These are phyloP conservation scores for Phaffia rhodozyma DNA, from an alignment of 1,284 basidiomycete species.

Conservation along the genomic window DNA sequence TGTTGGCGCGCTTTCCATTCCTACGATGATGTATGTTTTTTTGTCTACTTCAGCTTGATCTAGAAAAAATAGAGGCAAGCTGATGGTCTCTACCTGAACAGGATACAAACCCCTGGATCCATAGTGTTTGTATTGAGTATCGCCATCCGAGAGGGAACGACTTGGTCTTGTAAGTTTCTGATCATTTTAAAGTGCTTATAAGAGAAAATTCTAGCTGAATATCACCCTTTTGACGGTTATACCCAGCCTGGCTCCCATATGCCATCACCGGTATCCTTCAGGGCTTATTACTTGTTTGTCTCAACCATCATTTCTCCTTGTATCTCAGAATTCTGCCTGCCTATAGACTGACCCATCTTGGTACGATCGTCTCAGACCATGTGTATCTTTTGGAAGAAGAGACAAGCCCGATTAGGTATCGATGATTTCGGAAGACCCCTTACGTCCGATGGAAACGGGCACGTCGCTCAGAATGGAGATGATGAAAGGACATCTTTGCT, in stretches of 20 bases:
- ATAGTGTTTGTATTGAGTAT: conserved; percentile 78
- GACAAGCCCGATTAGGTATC: conserved; percentile 62
- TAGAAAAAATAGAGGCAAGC: no score
- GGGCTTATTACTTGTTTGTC: conserved; percentile 51
- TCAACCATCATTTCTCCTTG: neutral
- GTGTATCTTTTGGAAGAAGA: conserved; percentile 65
- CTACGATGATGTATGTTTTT: conserved; percentile 56
- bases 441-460: neutral
- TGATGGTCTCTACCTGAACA: neutral
- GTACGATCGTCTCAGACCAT: conserved; percentile 39
- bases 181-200: neutral
- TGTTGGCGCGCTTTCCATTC: conserved; percentile 83
- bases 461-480: neutral
- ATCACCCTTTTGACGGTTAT: neutral
- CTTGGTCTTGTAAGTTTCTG: conserved; percentile 61
- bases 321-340: conserved; percentile 25
- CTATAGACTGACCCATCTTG: conserved; percentile 21
- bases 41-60: no score
- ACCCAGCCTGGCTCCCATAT: conserved; percentile 67
- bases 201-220: neutral
- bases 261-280: conserved; percentile 81
- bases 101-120: conserved; percentile 83
- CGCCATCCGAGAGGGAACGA: conserved; percentile 60
- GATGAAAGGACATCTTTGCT: conserved; percentile 10
- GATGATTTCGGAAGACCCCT: conserved; percentile 82